Base-by-base conservation (phyloP, 768 basidiomycete species). In the Mycena leptocephala region DNA sequence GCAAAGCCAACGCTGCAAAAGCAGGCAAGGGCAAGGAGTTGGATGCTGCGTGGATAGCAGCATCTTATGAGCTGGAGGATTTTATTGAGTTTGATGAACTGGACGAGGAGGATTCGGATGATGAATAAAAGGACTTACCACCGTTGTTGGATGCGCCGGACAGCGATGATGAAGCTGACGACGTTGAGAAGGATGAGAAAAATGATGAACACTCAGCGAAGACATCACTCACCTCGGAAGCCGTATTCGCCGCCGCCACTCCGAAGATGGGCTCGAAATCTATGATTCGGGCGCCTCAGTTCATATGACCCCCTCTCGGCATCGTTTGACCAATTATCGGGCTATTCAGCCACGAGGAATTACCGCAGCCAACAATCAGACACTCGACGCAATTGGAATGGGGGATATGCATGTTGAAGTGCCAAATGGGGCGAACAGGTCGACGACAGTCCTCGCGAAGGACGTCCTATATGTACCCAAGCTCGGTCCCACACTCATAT, bases 391-490 rank as follows among this genome's bases (percentile, higher is more conserved):
- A 0, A 78, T 75, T 53, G 82, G 86, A 20, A 79, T 73, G 48
- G 85, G 85, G 3, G 83, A 86, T 37, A 78, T 85, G 75, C 5
- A 73, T 1, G 74, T 85, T n/a, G 33, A 75, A 5, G 46, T 85
- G 0, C 83, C 83, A 0, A 81, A 81, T 33, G 81, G 80, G 0
- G 53, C 48, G 1, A n/a, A 48, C 22, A 76, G 61, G 30, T 58
- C 80, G 10, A 76, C 76, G 14, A 43, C 35, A 37, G 70, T 84
- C 35, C 71, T 81, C 7, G 70, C 85, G 18, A 81, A 70, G n/a
- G 80, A 83, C n/a, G 83, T 86, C 1, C 75, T 85, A 3, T 83
- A 85, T 70, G 78, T 82, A 20, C 84, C 84, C 8, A 61, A 75
- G 11, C 79, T 86, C 55, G 81, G 80, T 10, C 72, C 81, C 35